These are phyloP conservation scores for Annona cherimola DNA, from an alignment of 164 flowering plant species.

Conservation along the genomic window DNA sequence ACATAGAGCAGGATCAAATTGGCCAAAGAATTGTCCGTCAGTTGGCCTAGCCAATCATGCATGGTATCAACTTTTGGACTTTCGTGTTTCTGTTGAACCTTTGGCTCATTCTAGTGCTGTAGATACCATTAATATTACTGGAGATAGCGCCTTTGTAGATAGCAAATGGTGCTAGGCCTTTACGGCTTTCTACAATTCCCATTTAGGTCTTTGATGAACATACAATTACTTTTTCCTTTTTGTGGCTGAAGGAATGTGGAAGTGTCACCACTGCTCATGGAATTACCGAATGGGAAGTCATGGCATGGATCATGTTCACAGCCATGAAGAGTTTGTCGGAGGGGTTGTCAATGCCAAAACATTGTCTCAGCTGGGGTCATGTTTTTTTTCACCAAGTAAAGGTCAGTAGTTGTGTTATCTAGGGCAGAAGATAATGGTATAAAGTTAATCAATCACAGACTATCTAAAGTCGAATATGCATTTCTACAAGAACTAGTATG, in stretches of 20 bases:
- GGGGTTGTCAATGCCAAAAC: constrained; percentile 13
- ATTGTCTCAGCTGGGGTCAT: constrained; percentile 15
- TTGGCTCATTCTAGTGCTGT: not conserved
- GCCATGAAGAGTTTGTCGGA: constrained; percentile 10
- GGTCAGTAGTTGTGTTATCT: constrained; percentile 15
- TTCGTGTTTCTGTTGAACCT: not conserved
- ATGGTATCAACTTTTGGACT: not conserved
- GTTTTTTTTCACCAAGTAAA: constrained; percentile 16
- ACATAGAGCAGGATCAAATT: too few relatives aligned
- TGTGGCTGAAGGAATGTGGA: constrained; percentile 41
- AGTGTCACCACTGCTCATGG: constrained; percentile 42
- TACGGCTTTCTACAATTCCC: constrained; percentile 4
- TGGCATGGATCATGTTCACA: constrained; percentile 17
- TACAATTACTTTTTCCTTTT: constrained; percentile 13
- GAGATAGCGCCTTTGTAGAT: not conserved
- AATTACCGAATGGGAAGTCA: constrained; percentile 25
- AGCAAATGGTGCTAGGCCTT: not conserved
- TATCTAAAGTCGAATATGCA: not conserved
- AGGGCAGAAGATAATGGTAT: not conserved
- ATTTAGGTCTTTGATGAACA: constrained; percentile 11
- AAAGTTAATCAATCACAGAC: not conserved
- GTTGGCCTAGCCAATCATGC: not conserved
- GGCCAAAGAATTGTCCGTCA: too few relatives aligned
- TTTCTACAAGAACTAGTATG: not conserved
- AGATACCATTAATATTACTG: not conserved